Evolutionary conservation across 345 rosid species (phyloP).

Genomic region (Excoecaria agallocha): DNA sequence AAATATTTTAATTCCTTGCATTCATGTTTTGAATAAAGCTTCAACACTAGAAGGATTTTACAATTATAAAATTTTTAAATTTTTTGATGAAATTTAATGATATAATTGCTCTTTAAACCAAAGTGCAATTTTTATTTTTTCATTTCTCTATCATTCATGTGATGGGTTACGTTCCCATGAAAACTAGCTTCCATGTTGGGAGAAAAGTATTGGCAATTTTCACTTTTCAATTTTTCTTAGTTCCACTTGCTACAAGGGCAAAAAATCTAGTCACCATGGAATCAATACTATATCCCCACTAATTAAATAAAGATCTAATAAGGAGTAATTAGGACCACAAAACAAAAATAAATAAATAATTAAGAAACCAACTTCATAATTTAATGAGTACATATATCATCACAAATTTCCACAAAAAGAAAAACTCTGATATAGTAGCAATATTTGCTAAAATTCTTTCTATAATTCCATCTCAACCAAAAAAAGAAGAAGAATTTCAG

Average conservation of each 20-base stretch:
- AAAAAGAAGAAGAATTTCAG: background rate
- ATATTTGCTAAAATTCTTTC: background rate
- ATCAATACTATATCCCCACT: background rate
- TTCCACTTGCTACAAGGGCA: background rate
- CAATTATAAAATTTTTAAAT: too few species aligned
- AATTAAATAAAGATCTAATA: background rate
- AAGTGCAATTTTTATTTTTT: too few species aligned
- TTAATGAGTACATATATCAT: background rate
- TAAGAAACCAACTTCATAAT: background rate
- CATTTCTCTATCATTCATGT: too few species aligned
- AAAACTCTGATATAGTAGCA: background rate
- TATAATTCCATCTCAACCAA: background rate
- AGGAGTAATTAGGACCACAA: background rate
- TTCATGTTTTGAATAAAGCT: too few species aligned
- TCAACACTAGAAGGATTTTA: too few species aligned
- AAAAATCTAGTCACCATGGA: too few species aligned
- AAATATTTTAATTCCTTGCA: too few species aligned
- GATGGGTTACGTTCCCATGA: too few species aligned
- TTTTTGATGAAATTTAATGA: too few species aligned
- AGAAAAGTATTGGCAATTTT: background rate
- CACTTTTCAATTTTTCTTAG: background rate
- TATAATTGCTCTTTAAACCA: too few species aligned
- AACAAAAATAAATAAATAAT: background rate
- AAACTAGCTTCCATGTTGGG: too few species aligned
- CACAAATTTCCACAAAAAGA: background rate